A percentile compares a stretch with the other conserved stretches of the same genome.
These are phyloP conservation scores for Isatis tinctoria DNA, from an alignment of 345 rosid species.

Conservation along the genomic window DNA sequence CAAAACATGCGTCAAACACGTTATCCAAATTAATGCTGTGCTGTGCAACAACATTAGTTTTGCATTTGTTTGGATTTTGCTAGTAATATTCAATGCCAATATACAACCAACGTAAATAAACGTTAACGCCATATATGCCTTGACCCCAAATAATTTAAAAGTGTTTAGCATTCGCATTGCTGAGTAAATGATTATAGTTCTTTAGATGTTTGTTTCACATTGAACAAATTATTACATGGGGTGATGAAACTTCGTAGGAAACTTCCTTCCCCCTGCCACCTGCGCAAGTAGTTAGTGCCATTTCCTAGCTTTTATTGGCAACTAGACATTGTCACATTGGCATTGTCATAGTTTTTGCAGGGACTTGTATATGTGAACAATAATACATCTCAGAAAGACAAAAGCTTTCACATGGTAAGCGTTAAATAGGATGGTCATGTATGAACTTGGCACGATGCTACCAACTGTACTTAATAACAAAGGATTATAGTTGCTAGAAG, in stretches of 20 bases:
- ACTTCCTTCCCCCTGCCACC: neutral
- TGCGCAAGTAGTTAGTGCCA: neutral
- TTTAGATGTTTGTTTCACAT: neutral
- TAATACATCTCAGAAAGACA: neutral
- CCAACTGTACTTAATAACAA: neutral
- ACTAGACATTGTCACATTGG: conserved; percentile 3
- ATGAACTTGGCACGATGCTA: conserved; percentile 15
- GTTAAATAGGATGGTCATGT: conserved; percentile 1
- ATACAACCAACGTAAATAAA: too few species aligned
- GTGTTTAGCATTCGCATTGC: neutral
- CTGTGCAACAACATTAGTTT: neutral
- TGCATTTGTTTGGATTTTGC: neutral
- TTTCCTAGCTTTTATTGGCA: neutral
- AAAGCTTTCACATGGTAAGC: conserved; percentile 4
- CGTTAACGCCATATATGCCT: neutral
- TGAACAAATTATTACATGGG: neutral
- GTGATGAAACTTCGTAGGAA: neutral
- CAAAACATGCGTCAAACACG: neutral
- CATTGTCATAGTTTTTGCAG: neutral
- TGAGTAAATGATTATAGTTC: neutral
- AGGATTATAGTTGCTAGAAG: neutral
- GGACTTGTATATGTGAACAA: neutral
- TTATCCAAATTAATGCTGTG: neutral
- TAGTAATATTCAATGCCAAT: neutral
- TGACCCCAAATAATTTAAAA: neutral